These are phyloP conservation scores for Debaryomyces coudertii DNA, from an alignment of 1,139 yeast species.

Conservation along the genomic window DNA sequence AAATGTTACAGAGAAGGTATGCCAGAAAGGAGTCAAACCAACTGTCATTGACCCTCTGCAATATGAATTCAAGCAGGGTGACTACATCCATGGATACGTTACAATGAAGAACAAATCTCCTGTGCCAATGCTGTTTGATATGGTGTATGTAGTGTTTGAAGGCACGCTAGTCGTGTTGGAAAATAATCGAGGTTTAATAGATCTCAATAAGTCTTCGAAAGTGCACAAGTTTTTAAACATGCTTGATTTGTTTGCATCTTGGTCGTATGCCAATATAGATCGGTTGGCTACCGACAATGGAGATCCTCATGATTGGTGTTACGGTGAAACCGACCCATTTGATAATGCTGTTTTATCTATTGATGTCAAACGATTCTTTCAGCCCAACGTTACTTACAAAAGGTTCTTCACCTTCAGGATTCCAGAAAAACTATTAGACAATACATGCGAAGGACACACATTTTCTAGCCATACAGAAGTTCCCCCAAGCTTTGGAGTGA, in stretches of 20 bases:
- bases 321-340: constrained; percentile 49
- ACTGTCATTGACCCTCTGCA: constrained; percentile 27
- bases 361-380: constrained; percentile 41
- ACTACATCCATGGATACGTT: constrained; percentile 39
- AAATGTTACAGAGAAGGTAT: constrained; percentile 43
- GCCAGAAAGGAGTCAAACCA: constrained; percentile 44
- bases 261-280: constrained; percentile 52
- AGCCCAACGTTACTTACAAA: constrained; percentile 45
- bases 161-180: constrained; percentile 33
- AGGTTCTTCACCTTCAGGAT: constrained; percentile 46
- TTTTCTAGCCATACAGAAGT: constrained; percentile 40
- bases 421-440: constrained; percentile 48
- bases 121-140: constrained; percentile 35
- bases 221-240: constrained; percentile 45
- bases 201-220: constrained; percentile 28
- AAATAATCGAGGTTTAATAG: constrained; percentile 32
- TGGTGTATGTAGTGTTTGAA: constrained; percentile 41
- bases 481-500: constrained; percentile 44
- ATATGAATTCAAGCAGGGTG: constrained; percentile 36
- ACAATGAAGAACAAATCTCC: constrained; percentile 28
- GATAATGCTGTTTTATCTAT: constrained; percentile 44
- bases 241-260: constrained; percentile 51
- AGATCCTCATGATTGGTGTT: constrained; percentile 55
- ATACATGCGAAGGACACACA: constrained; percentile 42
- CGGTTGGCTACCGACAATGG: constrained; percentile 49